Conservation (phyloP, 768 basidiomycete species). For the Lyophyllum decastes region DNA sequence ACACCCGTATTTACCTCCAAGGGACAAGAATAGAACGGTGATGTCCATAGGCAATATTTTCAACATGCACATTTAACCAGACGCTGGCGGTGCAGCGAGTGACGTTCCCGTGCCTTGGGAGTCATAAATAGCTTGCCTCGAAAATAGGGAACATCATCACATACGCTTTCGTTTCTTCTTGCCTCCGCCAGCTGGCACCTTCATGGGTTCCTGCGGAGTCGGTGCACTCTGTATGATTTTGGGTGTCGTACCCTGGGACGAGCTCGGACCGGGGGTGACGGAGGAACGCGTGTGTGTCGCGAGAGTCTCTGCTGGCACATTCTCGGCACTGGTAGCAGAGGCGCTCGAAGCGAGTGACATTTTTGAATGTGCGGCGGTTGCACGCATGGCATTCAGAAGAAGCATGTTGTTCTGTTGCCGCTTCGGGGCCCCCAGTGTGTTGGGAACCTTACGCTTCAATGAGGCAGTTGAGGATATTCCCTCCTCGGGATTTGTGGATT, state of each 20-base stretch:
- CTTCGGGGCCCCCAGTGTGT: conserved; percentile 35
- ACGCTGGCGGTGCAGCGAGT: conserved; percentile 32
- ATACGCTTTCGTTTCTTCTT: conserved; percentile 81
- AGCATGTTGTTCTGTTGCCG: conserved; percentile 70
- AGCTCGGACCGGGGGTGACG: conserved; percentile 40
- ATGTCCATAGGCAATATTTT: neutral
- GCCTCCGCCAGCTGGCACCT: conserved; percentile 50
- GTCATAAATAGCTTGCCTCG: conserved; percentile 1
- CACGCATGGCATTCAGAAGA: conserved; percentile 77
- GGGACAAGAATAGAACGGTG: neutral
- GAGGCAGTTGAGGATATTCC: conserved; percentile 19
- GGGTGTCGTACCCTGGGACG: conserved; percentile 27
- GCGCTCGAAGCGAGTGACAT: conserved; percentile 46
- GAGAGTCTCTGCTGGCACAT: conserved; percentile 31
- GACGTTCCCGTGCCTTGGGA: conserved; percentile 38
- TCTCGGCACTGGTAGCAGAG: conserved; percentile 31
- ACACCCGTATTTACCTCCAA: conserved; percentile 1
- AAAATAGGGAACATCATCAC: conserved; percentile 23
- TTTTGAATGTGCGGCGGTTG: conserved; percentile 72
- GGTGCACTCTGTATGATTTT: conserved; percentile 34
- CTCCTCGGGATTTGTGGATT: conserved; percentile 17
- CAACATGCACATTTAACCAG: conserved; percentile 21
- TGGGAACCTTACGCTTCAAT: conserved; percentile 24
- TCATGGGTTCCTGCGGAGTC: conserved; percentile 47
- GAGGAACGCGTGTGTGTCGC: conserved; percentile 36